Evolutionary conservation across 345 rosid genomes (phyloP).

Genomic region (Lepidium sativum): DNA sequence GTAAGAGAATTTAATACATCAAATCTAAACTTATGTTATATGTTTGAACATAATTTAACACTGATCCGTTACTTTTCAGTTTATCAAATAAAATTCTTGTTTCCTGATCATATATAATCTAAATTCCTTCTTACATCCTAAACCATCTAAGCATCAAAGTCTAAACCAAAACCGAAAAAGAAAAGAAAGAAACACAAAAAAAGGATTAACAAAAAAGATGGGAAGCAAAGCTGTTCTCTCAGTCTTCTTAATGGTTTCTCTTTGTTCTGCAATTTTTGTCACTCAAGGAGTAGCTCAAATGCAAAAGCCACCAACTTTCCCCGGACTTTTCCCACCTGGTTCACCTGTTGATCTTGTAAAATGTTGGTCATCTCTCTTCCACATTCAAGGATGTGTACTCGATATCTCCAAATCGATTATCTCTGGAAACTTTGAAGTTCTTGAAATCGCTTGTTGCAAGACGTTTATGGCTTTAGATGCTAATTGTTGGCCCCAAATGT

Average conservation of each 20-base stretch:
- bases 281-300: not conserved
- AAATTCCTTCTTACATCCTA: not conserved
- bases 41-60: not conserved
- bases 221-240: not conserved
- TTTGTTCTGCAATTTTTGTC: not conserved
- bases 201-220: not conserved
- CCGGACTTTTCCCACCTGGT: not conserved
- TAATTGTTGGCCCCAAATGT: conserved; percentile 20
- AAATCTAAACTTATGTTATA: not conserved
- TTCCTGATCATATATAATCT: not conserved
- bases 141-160: not conserved
- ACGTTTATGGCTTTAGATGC: not conserved
- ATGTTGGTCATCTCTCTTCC: conserved; percentile 19
- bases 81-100: not conserved
- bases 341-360: not conserved
- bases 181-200: not conserved
- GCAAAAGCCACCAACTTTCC: not conserved
- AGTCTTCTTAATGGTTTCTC: not conserved
- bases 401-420: conserved; percentile 10
- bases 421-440: not conserved
- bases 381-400: conserved; percentile 8
- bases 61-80: not conserved
- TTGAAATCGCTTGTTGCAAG: conserved; percentile 14
- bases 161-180: not conserved
- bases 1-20: not conserved